These are phyloP conservation scores for Lactifluus piperatus DNA, from an alignment of 768 basidiomycete genomes.

Conservation along the genomic window DNA sequence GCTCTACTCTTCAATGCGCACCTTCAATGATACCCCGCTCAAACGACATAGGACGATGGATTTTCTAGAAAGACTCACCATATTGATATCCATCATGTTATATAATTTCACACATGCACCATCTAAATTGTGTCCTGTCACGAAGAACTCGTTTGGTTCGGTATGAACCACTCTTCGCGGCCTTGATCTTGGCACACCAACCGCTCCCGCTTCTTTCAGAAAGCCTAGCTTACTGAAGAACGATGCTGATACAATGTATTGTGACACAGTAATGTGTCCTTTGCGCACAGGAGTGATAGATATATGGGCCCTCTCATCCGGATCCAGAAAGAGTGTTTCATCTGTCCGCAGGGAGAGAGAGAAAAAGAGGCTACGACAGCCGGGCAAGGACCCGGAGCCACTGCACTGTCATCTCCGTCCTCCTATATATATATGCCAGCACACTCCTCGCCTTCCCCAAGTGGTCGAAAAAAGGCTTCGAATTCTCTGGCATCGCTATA, in stretches of 20 bases:
- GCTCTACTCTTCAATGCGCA: background rate
- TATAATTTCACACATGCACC: background rate
- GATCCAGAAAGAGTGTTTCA: background rate
- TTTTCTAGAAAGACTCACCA: background rate
- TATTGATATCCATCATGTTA: conserved; percentile 14
- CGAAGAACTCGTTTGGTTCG: background rate
- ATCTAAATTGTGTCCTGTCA: background rate
- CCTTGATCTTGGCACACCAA: background rate
- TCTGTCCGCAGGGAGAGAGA: too few relatives aligned
- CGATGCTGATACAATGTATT: background rate
- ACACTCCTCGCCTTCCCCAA: too few relatives aligned
- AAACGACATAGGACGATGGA: background rate
- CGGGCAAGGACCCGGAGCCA: background rate
- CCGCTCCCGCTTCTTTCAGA: too few relatives aligned
- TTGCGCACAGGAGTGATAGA: background rate
- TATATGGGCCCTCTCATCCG: background rate
- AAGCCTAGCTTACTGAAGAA: background rate
- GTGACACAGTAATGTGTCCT: background rate
- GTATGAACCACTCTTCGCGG: background rate
- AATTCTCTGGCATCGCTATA: too few relatives aligned
- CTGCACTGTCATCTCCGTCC: too few relatives aligned
- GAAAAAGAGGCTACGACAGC: background rate
- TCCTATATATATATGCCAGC: too few relatives aligned
- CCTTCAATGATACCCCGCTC: background rate
- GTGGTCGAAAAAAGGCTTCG: too few relatives aligned